phyloP scores from a whole-genome alignment of 177 flowering plant genomes.

The Vitis hybrid region DNA sequence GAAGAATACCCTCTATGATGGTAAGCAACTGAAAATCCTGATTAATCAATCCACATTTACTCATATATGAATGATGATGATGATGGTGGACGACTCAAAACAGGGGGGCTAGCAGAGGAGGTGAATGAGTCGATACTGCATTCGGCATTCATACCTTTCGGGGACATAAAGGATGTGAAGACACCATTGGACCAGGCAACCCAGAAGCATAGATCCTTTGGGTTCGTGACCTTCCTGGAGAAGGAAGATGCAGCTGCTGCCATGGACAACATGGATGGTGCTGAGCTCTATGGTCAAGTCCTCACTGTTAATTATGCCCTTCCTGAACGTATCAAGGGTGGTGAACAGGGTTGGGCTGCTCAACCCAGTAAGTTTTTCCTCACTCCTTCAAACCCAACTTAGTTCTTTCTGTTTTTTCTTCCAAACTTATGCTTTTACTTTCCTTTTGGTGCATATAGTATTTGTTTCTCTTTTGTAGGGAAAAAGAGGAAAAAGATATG shows the following conservation, averaged over 20 bases:
- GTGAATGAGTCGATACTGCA: conserved; percentile 89
- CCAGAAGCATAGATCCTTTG: conserved; percentile 94
- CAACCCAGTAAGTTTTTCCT: conserved; percentile 69
- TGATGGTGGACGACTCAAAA: conserved; percentile 1
- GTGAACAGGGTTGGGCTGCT: conserved; percentile 99
- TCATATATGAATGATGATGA: conserved; percentile 6
- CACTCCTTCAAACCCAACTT: background rate
- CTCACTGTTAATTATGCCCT: conserved; percentile 94
- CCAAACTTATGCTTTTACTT: background rate
- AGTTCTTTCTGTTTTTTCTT: background rate
- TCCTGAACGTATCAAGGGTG: conserved; percentile 96
- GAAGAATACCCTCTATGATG: conserved; percentile 93
- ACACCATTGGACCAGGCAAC: conserved; percentile 95
- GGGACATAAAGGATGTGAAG: conserved; percentile 95
- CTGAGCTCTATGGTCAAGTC: conserved; percentile 94
- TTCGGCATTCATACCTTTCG: conserved; percentile 89
- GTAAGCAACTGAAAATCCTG: conserved; percentile 22
- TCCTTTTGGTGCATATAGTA: background rate
- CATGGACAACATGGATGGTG: conserved; percentile 97
- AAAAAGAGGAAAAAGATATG: too few relatives aligned
- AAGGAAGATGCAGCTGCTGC: conserved; percentile 87
- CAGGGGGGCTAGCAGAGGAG: conserved; percentile 94
- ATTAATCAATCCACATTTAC: background rate
- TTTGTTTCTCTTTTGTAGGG: background rate
- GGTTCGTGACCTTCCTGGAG: conserved; percentile 93